Conservation (phyloP, 331 rosid genomes). For the Quercus phellos region DNA sequence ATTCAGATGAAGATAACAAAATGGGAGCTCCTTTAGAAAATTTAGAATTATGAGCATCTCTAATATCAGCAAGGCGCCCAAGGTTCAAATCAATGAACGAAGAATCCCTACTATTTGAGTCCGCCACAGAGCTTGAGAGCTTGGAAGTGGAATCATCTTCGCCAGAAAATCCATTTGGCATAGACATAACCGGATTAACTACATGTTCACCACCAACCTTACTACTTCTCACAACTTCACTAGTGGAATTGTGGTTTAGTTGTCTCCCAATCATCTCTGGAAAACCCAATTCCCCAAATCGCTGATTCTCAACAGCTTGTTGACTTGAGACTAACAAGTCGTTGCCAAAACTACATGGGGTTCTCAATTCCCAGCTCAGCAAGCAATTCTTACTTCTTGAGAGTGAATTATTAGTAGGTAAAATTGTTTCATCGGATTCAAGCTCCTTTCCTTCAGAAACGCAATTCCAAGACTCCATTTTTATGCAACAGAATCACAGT, state of each 20-base stretch:
- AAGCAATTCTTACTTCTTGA: slow-evolving; percentile 36
- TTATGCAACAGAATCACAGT: slow-evolving; percentile 22
- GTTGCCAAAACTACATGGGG: slow-evolving; percentile 44
- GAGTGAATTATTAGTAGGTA: slow-evolving; percentile 34
- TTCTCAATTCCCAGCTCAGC: slow-evolving; percentile 52
- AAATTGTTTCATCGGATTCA: slow-evolving; percentile 34
- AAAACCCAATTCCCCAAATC: slow-evolving; percentile 54
- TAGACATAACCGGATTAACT: slow-evolving; percentile 24
- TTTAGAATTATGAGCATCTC: slow-evolving; percentile 31
- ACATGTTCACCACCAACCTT: slow-evolving; percentile 28
- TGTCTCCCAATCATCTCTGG: slow-evolving; percentile 52
- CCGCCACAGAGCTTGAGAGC: slow-evolving; percentile 50
- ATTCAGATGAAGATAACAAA: slow-evolving; percentile 51
- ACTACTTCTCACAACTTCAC: slow-evolving; percentile 21
- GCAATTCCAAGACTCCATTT: slow-evolving; percentile 74
- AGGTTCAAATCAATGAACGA: slow-evolving; percentile 77
- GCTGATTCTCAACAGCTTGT: slow-evolving; percentile 40
- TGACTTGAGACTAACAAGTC: slow-evolving; percentile 31
- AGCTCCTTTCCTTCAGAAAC: slow-evolving; percentile 53
- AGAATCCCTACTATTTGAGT: slow-evolving; percentile 46
- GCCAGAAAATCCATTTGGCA: slow-evolving; percentile 31
- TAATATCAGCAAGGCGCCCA: slow-evolving; percentile 53
- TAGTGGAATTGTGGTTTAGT: slow-evolving; percentile 32
- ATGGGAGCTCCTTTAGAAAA: slow-evolving; percentile 36
- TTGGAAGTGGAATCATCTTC: slow-evolving; percentile 51